Evolutionary conservation across 495 filamentous ascomycete genomes (phyloP), one percentile per base, ranked within the genome.

Genomic region (Endocarpon pusillum): DNA sequence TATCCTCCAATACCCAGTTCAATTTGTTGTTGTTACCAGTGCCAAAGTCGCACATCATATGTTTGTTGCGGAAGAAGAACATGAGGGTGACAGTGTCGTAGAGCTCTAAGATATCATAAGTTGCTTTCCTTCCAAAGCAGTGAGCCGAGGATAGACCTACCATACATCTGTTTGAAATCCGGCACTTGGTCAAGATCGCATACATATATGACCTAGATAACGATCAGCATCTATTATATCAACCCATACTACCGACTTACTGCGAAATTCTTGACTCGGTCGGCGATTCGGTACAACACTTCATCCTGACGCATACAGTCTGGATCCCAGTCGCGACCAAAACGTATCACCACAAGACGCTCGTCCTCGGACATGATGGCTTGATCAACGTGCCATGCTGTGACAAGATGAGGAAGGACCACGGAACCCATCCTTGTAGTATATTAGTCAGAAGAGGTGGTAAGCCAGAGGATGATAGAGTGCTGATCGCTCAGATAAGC

Each of bases 21-120:
- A 92, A 65, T 53, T 92, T 93, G 57, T 97, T 96, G 55, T 97
- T 97, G 59, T 97, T 93, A 45, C 89, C 89, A 3, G 91, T 96
- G 9, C 89, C 87, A 42, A 93, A 89, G 73, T 94, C 89, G 52
- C 78, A 86, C 81, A 91, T 89, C 77, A 97, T 96, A 55, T 96
- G 85, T 56, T 94, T 96, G 53, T 96, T 96, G 31, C 89, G 71
- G 59, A 86, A 97, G 67, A 96, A 97, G 66, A 89, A 94, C 69
- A 78, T 78, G 39, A 79, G 69, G 4, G 73, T 74, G 59, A 73
- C 71, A 22, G 68, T 64, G 43, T 79, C 76, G 51, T 79, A 81
- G 0, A 81, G 61, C 48, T 81, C 78, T n/a, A n/a, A n/a, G n/a
- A n/a, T n/a, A n/a, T n/a, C n/a, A 31, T 49, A 49, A n/a, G n/a